These are phyloP conservation scores for Cupressus sempervirens DNA, from an alignment of 75 land plant species.

Conservation along the genomic window DNA sequence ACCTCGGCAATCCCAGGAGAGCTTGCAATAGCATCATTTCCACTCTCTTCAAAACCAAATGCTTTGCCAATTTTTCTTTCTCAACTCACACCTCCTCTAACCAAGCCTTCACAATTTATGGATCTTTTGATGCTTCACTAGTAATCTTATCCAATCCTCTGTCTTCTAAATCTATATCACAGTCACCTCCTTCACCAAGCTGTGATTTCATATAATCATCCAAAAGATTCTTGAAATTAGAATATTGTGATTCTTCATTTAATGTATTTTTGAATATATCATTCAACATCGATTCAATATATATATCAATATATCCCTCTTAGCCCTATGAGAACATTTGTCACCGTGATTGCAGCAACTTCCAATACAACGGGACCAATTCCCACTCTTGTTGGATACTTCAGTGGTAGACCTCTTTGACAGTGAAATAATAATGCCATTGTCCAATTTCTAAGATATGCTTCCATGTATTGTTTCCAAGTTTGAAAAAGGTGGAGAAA, in stretches of 20 bases:
- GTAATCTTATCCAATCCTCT: constrained; percentile 51
- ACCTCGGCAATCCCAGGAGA: constrained; percentile 2
- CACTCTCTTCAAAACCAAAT: constrained; percentile 47
- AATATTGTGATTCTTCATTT: not conserved
- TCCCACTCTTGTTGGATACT: not conserved
- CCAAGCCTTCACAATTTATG: constrained; percentile 41
- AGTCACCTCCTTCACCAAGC: constrained; percentile 28
- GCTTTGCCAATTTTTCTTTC: constrained; percentile 47
- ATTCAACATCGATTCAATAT: not conserved
- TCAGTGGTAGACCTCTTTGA: constrained; percentile 13
- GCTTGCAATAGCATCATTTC: not conserved
- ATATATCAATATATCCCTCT: constrained; percentile 52
- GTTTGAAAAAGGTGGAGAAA: not conserved
- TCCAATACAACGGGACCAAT: constrained; percentile 33
- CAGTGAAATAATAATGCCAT: not conserved
- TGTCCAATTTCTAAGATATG: not conserved
- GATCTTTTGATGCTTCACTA: constrained; percentile 56
- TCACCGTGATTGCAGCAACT: constrained; percentile 24
- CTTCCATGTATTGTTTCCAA: not conserved
- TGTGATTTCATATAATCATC: constrained; percentile 55
- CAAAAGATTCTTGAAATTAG: constrained; percentile 42
- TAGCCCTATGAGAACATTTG: constrained; percentile 65
- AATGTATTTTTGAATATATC: constrained; percentile 1
- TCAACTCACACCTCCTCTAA: constrained; percentile 59
- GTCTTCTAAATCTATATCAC: constrained; percentile 26